Evolutionary conservation across 257 asterid genomes (phyloP), one percentile per base, ranked within the genome.

Genomic region (Solanum pimpinellifolium): DNA sequence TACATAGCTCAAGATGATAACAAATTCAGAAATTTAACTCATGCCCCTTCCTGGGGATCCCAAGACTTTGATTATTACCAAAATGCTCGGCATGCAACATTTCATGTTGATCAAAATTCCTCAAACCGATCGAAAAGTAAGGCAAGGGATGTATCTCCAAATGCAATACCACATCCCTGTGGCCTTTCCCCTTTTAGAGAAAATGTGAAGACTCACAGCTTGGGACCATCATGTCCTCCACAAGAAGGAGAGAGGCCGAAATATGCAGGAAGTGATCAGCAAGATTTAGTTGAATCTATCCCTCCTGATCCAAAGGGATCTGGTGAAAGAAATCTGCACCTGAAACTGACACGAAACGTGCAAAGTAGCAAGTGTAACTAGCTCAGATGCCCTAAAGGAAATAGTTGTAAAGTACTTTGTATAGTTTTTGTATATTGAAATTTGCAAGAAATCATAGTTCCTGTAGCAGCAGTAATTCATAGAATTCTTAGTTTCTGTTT

Each of bases 301-400:
- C 90, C 89, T 69, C 95, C 88, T 86, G 96, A 94, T 88, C 87
- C 87, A 42, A 93, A 88, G 85, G 93, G 90, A 85, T 91, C 91
- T 88, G 75, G 84, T 70, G 98, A 93, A 85, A 93, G 91, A 88
- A 84, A 90, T 84, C 92, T 86, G 72, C 92, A 86, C 87, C 90
- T 39, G 99, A 97, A 88, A 91, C 98, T 41, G 99, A 97, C 91
- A 93, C 94, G 44, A 94, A 94, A 89, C 96, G 97, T 65, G 97
- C 98, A 39, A 97, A 97, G 87, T 99, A 97, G 99, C 96, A 95
- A 65, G 98, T 90, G 77, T 75, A 84, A 85, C 73, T 80, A 52
- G 47, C 89, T 80, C 87, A 75, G 65, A 85, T 21, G 73, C 33
- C 59, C 78, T 75, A 60, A 84, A 70, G 60, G 33, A 84, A 84